Conservation (phyloP, 768 basidiomycete species). For the Daedaleopsis sinensis region DNA sequence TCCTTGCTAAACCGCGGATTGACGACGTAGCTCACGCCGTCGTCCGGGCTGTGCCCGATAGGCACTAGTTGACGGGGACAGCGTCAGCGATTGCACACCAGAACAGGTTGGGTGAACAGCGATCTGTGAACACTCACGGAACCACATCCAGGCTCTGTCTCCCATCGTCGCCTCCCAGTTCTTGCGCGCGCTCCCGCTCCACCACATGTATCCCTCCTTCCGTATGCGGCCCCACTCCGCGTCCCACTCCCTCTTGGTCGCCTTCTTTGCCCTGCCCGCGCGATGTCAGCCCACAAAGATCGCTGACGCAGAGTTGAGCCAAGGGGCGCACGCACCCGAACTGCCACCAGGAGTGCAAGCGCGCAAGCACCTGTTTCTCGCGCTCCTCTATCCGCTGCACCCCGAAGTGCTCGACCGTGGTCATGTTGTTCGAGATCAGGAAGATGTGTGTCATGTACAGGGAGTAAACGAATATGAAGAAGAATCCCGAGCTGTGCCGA, state of each 20-base stretch:
- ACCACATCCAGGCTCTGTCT: conserved; percentile 64
- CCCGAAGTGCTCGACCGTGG: conserved; percentile 80
- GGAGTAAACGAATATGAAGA: conserved; percentile 66
- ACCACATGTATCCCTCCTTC: conserved; percentile 88
- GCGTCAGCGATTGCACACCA: not conserved
- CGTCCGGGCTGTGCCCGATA: conserved; percentile 53
- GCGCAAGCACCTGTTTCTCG: conserved; percentile 54
- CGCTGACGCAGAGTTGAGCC: not conserved
- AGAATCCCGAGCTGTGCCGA: conserved; percentile 62
- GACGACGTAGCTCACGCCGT: conserved; percentile 64
- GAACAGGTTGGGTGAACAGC: no score
- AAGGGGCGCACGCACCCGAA: conserved; percentile 51
- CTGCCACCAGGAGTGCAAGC: conserved; percentile 57
- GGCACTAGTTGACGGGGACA: conserved; percentile 37
- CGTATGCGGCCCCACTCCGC: conserved; percentile 78
- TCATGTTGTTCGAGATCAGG: conserved; percentile 63
- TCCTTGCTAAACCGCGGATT: conserved; percentile 76
- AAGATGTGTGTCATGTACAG: conserved; percentile 62
- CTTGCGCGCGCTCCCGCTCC: conserved; percentile 59
- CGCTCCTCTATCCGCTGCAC: conserved; percentile 63
- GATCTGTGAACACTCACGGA: conserved; percentile 57
- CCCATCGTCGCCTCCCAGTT: conserved; percentile 92
- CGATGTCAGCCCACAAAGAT: not conserved
- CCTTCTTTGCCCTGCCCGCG: conserved; percentile 49
- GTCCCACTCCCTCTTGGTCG: conserved; percentile 59